Base-by-base conservation (phyloP, 179 eudicot genomes). In the Beta corolliflora region DNA sequence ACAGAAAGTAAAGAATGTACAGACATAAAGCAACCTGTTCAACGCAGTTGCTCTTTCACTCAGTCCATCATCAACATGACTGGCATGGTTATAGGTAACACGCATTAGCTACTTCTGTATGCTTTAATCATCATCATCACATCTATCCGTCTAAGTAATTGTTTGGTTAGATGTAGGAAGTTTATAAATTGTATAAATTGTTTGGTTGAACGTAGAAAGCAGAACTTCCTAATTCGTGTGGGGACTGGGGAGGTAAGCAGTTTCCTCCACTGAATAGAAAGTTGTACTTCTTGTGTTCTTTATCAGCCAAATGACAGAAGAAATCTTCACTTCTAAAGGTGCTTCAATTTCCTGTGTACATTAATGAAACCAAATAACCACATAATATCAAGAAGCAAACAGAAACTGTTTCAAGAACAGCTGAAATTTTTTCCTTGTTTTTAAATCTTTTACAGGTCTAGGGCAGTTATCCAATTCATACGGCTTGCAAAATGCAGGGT, bases 71-170 rank as follows among this genome's bases (percentile, higher is more conserved):
- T 89, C 89, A 93, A 93, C 86, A 93, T 93, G 97, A 81, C 69
- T 36, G 97, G 94, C 75, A 92, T 93, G 97, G 94, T 93, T 48
- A 88, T 93, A 77, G 97, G 97, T 93, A 90, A 85, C 41, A 14
- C 36, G 46, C 18, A 68, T 15, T 36, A 0, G 21, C 52, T 36
- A 63, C 11, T 46, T 25, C 25, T 29, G 5, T 19, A 41, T 54
- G 71, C 72, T 77, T 44, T 67, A 78, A 53, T 65, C 81, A 65
- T 78, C 11, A 23, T 65, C n/a, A 48, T 77, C 73, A 29, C 5
- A 23, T 65, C 52, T 31, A 31, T 0, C 36, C 3, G 36, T 31
- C 36, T 48, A 48, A 48, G 52, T 48, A 9, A 9, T 48, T 48
- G 7, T 48, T 48, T 48, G 52, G 52, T 48, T 48, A 48, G 9